Evolutionary conservation across 306 rosid genomes (phyloP).

Genomic region (Ormosia emarginata): DNA sequence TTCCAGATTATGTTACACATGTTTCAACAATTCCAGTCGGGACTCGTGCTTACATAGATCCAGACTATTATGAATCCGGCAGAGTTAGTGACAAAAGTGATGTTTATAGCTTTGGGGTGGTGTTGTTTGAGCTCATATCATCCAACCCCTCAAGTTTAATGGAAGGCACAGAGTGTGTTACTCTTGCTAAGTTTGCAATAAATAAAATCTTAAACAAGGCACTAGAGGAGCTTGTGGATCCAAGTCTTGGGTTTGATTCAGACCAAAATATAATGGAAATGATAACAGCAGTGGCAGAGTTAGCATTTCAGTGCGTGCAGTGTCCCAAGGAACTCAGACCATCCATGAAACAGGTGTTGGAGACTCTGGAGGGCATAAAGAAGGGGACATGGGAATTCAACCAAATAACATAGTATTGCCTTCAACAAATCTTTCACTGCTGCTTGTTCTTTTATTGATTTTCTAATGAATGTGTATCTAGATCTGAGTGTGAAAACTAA

Average conservation of each 20-base stretch:
- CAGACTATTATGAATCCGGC: slow-evolving; percentile 48
- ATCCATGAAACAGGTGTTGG: slow-evolving; percentile 42
- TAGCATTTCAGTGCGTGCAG: slow-evolving; percentile 67
- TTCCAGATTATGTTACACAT: slow-evolving; percentile 32
- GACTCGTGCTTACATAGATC: slow-evolving; percentile 49
- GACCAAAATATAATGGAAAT: slow-evolving; percentile 19
- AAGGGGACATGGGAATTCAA: slow-evolving; percentile 16
- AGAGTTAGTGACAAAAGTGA: slow-evolving; percentile 63
- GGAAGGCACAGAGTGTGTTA: neutral
- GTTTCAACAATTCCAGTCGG: slow-evolving; percentile 20
- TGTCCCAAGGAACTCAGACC: slow-evolving; percentile 53
- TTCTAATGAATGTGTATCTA: too few relatives aligned
- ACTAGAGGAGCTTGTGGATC: slow-evolving; percentile 46
- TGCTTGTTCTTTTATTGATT: too few relatives aligned
- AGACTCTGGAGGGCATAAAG: slow-evolving; percentile 34
- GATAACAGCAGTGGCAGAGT: slow-evolving; percentile 51
- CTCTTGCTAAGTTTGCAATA: slow-evolving; percentile 35
- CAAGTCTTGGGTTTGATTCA: slow-evolving; percentile 36
- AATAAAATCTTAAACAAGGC: slow-evolving; percentile 40
- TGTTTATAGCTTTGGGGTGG: slow-evolving; percentile 69
- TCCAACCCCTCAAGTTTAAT: slow-evolving; percentile 27
- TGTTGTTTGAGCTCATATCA: slow-evolving; percentile 56
- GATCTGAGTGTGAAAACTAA: too few relatives aligned
- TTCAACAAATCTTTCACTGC: neutral
- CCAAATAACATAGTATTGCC: slow-evolving; percentile 7